Base-by-base conservation (phyloP, 306 rosid genomes). In the Cucurbita moschata region DNA sequence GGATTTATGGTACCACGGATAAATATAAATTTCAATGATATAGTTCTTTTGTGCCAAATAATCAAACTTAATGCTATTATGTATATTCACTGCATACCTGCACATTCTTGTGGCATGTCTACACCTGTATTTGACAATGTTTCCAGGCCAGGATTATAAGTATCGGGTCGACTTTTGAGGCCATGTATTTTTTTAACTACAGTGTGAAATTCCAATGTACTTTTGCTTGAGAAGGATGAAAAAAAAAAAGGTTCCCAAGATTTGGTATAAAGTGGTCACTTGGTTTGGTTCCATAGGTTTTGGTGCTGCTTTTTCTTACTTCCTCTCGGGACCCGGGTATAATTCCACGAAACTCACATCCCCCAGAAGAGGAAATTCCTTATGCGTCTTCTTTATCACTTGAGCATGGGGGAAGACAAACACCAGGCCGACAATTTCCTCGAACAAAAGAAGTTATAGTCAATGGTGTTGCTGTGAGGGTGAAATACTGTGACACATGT, bases 401-500 rank as follows among this genome's bases (percentile, higher is more conserved):
- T 60, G 96, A 88, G 69, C 71, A 49, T 73, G 87, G 86, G 79
- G 90, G 88, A 71, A 90, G 90, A 74, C 96, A 87, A 81, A 92
- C 98, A 7, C 96, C 98, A 9, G 83, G 81, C 81, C 88, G 87
- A 74, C 92, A 88, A 56, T 79, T 92, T 53, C 91, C 96, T 77
- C 86, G 91, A 77, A 87, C 88, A 39, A 92, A 88, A 82, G 98
- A 90, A 63, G 89, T 87, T 13, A 71, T 72, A 15, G 96, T 92
- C 82, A 87, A 92, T 83, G 96, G 90, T 35, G 23, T 53, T 68
- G 8, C 84, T 82, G 90, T 92, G 58, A 90, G 66, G 83, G 92
- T 92, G 81, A 92, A 92, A 81, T 92, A 92, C 80, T 92, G 98
- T 50, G 96, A 88, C 62, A 92, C 98, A 38, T 92, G 98, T 79